Evolutionary conservation across 2,329 filamentous ascomycete species (phyloP).

Genomic region (Bisporella sp.): DNA sequence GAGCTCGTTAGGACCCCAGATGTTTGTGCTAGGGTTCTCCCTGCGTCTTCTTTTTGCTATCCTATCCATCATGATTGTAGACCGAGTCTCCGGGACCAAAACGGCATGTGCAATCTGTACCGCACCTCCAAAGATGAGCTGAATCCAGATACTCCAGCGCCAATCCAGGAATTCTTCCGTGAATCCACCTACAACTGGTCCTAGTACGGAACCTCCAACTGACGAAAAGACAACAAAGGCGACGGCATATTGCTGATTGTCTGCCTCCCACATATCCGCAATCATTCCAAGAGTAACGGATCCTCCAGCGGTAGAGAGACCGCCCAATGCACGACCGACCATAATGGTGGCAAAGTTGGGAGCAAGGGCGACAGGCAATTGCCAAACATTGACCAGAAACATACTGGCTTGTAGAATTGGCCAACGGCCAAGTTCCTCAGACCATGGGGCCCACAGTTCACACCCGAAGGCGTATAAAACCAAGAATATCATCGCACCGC

Average conservation of each 20-base stretch:
- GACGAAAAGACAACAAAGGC: conserved; percentile 74
- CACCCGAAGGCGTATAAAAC: conserved; percentile 79
- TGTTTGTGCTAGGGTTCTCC: conserved; percentile 42
- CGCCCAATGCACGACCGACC: conserved; percentile 63
- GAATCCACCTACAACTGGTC: conserved; percentile 74
- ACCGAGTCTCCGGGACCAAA: conserved; percentile 70
- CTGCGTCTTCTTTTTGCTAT: conserved; percentile 70
- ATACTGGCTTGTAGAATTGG: conserved; percentile 68
- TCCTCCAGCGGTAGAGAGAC: conserved; percentile 64
- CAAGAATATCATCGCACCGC: conserved; percentile 72
- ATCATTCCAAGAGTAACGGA: conserved; percentile 71
- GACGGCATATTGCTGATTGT: conserved; percentile 68
- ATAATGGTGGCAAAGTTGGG: conserved; percentile 66
- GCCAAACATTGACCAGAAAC: conserved; percentile 71
- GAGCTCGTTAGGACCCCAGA: conserved; percentile 70
- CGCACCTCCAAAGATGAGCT: conserved; percentile 68
- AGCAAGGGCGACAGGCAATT: conserved; percentile 64
- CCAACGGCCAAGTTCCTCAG: conserved; percentile 73
- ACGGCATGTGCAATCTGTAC: conserved; percentile 62
- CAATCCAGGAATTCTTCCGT: conserved; percentile 60
- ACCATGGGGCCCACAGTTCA: conserved; percentile 84
- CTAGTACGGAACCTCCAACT: conserved; percentile 69
- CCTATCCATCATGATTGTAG: conserved; percentile 69
- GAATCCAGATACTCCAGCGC: conserved; percentile 80
- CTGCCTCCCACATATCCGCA: conserved; percentile 65